These are phyloP conservation scores for Penicillium sp. DNA, from an alignment of 2,329 filamentous ascomycete genomes.

Conservation along the genomic window DNA sequence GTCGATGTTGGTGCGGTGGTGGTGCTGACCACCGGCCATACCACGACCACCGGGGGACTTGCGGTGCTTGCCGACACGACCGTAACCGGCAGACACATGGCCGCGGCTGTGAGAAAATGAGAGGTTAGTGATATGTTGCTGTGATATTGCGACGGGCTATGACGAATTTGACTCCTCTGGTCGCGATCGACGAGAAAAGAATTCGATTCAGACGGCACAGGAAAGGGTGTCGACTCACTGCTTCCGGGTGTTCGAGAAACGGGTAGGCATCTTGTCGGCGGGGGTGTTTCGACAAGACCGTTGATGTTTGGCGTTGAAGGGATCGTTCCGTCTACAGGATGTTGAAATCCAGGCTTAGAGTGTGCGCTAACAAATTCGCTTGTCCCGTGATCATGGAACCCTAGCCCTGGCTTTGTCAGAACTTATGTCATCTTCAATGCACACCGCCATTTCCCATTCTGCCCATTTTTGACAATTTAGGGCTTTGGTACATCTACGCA, in stretches of 20 bases:
- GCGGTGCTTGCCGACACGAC: slow-evolving; percentile 98
- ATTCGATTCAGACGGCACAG: slow-evolving; percentile 18
- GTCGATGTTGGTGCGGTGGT: slow-evolving; percentile 90
- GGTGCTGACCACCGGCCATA: slow-evolving; percentile 99
- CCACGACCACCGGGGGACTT: slow-evolving; percentile 79
- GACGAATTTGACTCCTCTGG: slow-evolving; percentile 18
- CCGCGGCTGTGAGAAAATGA: slow-evolving; percentile 65
- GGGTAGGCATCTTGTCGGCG: slow-evolving; percentile 52
- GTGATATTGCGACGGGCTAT: slow-evolving; percentile 14
- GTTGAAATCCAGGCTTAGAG: slow-evolving; percentile 40
- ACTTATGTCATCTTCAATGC: neutral
- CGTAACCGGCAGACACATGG: slow-evolving; percentile 97
- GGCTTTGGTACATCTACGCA: neutral
- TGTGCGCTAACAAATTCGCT: slow-evolving; percentile 41
- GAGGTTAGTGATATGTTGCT: slow-evolving; percentile 20
- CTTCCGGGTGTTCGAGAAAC: slow-evolving; percentile 52
- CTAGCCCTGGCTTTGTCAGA: slow-evolving; percentile 18
- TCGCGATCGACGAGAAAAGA: slow-evolving; percentile 12
- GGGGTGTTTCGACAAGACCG: slow-evolving; percentile 42
- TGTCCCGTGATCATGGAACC: slow-evolving; percentile 37
- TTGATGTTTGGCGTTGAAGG: slow-evolving; percentile 37
- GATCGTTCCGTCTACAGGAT: slow-evolving; percentile 32
- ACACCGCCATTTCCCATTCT: slow-evolving; percentile 9
- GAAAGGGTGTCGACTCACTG: slow-evolving; percentile 40
- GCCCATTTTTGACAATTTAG: neutral